Evolutionary conservation across 306 rosid genomes (phyloP), one percentile per base, ranked within the genome.

Genomic region (Malus sieversii): DNA sequence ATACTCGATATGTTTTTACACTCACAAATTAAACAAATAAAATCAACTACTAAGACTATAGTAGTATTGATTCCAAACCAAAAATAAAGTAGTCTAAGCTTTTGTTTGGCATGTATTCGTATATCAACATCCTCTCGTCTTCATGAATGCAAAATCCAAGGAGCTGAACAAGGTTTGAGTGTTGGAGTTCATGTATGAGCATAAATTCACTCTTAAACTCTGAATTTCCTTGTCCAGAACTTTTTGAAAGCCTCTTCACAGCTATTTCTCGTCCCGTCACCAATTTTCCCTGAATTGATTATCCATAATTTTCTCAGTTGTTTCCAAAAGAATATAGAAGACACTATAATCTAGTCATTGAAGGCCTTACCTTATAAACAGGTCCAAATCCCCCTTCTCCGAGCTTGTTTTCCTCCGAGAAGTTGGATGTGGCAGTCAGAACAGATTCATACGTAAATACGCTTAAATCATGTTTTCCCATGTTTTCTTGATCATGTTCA

Each of bases 51-150:
- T 22, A 12, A 10, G 2, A n/a, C 10, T 23, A 59, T 3, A 42
- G 30, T 61, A 53, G 0, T 46, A 1, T 20, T 4, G 4, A 67
- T 35, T 1, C 33, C 33, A 32, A 32, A 81, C 88, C 88, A 65
- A 85, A 85, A 30, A 82, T 14, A 76, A 69, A 45, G 46, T 35
- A 79, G 45, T 75, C 79, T 61, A 84, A 77, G 27, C 86, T 79
- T 83, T 42, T 46, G 6, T 46, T 46, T 4, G 52, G 52, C 52
- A 46, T 46, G 0, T 46, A 46, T 15, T 46, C 52, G 77, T 84
- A 84, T 4, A 84, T 74, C 16, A 80, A 14, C 45, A 84, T 74
- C 10, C 80, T 30, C 4, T 84, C 84, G 1, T 80, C 69, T 18
- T 55, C 73, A 51, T 80, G 68, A 65, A 80, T 70, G 76, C 84